Evolutionary conservation across 192 early-diverging fungal genomes (phyloP).

Genomic region (Radiomyces spectabilis): DNA sequence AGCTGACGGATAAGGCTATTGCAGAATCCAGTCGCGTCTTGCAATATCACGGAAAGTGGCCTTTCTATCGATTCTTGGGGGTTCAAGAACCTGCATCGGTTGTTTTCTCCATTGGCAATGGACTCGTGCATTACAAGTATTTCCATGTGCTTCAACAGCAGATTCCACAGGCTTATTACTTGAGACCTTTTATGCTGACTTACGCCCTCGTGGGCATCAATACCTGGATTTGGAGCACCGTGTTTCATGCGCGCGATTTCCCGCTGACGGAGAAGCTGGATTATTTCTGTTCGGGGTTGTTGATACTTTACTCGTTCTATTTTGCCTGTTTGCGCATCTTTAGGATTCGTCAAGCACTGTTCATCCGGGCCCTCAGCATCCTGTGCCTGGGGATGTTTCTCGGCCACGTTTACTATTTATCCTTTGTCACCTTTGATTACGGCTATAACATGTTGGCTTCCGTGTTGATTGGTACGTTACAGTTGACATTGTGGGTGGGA

Average conservation of each 20-base stretch:
- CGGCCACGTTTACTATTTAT: conserved; percentile 67
- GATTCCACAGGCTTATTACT: conserved; percentile 43
- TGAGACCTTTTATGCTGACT: conserved; percentile 50
- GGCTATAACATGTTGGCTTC: conserved; percentile 92
- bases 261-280: conserved; percentile 86
- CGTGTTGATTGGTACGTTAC: conserved; percentile 58
- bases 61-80: conserved; percentile 78
- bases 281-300: conserved; percentile 84
- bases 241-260: conserved; percentile 90
- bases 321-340: conserved; percentile 58
- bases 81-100: conserved; percentile 95
- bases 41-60: conserved; percentile 98
- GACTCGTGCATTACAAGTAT: conserved; percentile 64
- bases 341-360: conserved; percentile 26
- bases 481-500: conserved; percentile 69
- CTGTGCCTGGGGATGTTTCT: conserved; percentile 37
- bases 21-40: conserved; percentile 38
- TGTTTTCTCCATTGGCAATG: conserved; percentile 87
- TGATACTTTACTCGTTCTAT: conserved; percentile 72
- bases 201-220: conserved; percentile 57
- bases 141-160: conserved; percentile 30
- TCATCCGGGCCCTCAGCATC: too few relatives aligned
- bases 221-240: conserved; percentile 84
- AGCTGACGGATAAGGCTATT: conserved; percentile 49
- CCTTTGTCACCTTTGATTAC: conserved; percentile 81